These are phyloP conservation scores for Phoenix dactylifera DNA, from an alignment of 176 grass and related monocot species.

Conservation along the genomic window DNA sequence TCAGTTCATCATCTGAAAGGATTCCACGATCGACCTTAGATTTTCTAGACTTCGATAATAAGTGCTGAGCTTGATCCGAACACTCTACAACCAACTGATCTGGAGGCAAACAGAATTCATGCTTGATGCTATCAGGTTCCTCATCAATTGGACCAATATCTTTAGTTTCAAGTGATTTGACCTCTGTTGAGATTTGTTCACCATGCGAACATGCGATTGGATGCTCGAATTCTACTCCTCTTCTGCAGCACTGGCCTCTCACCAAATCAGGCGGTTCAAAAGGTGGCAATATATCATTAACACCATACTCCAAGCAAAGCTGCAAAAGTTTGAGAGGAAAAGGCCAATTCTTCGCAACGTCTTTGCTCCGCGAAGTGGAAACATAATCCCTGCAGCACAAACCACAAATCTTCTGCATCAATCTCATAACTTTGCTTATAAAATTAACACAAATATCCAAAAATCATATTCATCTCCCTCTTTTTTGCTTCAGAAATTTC, in stretches of 20 bases:
- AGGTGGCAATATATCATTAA: slow-evolving; percentile 22
- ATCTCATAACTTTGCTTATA: background rate
- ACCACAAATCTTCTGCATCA: background rate
- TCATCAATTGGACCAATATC: background rate
- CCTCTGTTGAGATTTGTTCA: background rate
- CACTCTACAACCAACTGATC: background rate
- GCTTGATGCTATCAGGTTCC: background rate
- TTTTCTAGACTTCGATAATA: background rate
- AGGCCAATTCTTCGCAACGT: slow-evolving; percentile 16
- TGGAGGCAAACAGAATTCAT: background rate
- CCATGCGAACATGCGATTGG: background rate
- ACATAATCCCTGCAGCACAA: slow-evolving; percentile 25
- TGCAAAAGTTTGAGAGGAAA: slow-evolving; percentile 19
- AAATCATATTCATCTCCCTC: no score
- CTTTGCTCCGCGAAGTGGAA: slow-evolving; percentile 14
- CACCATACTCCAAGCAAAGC: slow-evolving; percentile 16
- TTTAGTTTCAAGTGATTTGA: background rate
- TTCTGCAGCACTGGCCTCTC: background rate
- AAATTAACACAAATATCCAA: background rate
- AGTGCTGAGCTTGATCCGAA: background rate
- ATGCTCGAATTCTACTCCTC: background rate
- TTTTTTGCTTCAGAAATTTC: no score
- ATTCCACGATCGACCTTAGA: background rate
- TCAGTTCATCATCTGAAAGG: background rate
- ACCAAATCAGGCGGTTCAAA: slow-evolving; percentile 16